Evolutionary conservation across 139 green algal genomes (phyloP), one percentile per base, ranked within the genome.

Genomic region (Protoeuglena noctilucae): DNA sequence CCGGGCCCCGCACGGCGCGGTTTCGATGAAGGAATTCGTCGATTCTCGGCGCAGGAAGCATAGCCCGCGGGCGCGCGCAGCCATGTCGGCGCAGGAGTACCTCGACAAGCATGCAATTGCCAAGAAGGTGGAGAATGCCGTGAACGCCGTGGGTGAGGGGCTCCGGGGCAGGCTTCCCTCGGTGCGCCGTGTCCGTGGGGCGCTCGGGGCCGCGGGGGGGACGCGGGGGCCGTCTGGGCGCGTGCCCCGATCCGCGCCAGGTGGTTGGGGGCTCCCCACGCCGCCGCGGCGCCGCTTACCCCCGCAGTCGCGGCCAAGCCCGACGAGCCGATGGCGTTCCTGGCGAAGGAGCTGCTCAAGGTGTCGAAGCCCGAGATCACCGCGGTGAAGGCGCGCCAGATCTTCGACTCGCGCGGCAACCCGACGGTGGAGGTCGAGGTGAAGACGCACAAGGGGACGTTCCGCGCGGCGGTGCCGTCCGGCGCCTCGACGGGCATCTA

Each of bases 401-500:
- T 99, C 57, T 77, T 95, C 40, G 91, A 98, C 78, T 94, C 82
- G 3, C 79, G 91, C 26, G 91, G 91, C 53, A 98, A 97, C 74
- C 91, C 91, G 24, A 98, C 91, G 12, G 88, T 94, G 21, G 86
- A 96, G 73, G 67, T 62, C 3, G 84, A 95, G 34, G 81, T 96
- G 25, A 69, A 70, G 63, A 98, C 91, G 0, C 45, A 83, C 64
- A 93, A 93, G 67, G 89, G 89, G 50, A 87, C 71, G 41, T 94
- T 91, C 72, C 61, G 85, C 24, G 91, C 87, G 19, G 84, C 83
- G 16, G 85, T 95, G 26, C 91, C 91, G 34, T 83, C 63, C 51
- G 91, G 91, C 41, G 91, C 89, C 31, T 94, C 82, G 28, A 96
- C 91, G 40, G 91, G 87, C 56, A 80, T 93, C 39, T 85, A 99